Conservation (phyloP, 1,284 basidiomycete genomes). For the Dichomitus squalens region DNA sequence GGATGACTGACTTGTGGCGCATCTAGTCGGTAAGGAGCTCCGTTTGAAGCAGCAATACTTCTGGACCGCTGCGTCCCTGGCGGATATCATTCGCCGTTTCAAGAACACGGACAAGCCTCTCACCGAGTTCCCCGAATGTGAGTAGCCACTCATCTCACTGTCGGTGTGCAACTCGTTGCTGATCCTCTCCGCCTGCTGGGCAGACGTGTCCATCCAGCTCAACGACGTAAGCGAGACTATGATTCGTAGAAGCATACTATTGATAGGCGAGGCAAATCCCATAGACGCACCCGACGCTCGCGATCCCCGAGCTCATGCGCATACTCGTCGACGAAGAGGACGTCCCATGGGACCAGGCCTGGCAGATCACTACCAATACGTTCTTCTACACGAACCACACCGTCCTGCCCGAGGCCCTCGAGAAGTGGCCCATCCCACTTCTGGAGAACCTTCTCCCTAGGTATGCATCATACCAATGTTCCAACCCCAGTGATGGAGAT, state of each 20-base stretch:
- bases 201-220: slow-evolving; percentile 86
- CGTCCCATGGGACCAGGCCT: slow-evolving; percentile 79
- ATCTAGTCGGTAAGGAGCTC: slow-evolving; percentile 82
- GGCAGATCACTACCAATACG: slow-evolving; percentile 84
- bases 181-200: not conserved
- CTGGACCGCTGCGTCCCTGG: slow-evolving; percentile 85
- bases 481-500: not conserved
- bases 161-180: not conserved
- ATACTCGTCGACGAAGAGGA: slow-evolving; percentile 90
- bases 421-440: slow-evolving; percentile 89
- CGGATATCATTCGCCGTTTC: slow-evolving; percentile 85
- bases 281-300: slow-evolving; percentile 90
- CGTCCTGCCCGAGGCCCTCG: slow-evolving; percentile 76
- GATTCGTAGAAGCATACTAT: not conserved
- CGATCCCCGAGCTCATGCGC: slow-evolving; percentile 93
- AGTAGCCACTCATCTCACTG: slow-evolving; percentile 27
- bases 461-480: slow-evolving; percentile 1
- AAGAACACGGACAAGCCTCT: slow-evolving; percentile 79
- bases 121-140: slow-evolving; percentile 79
- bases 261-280: not conserved
- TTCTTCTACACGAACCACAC: slow-evolving; percentile 97
- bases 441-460: slow-evolving; percentile 80
- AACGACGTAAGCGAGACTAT: slow-evolving; percentile 63
- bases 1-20: not conserved
- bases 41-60: slow-evolving; percentile 95